Conservation (phyloP, 1,139 yeast genomes). For the Yamadazyma membranifaciens region DNA sequence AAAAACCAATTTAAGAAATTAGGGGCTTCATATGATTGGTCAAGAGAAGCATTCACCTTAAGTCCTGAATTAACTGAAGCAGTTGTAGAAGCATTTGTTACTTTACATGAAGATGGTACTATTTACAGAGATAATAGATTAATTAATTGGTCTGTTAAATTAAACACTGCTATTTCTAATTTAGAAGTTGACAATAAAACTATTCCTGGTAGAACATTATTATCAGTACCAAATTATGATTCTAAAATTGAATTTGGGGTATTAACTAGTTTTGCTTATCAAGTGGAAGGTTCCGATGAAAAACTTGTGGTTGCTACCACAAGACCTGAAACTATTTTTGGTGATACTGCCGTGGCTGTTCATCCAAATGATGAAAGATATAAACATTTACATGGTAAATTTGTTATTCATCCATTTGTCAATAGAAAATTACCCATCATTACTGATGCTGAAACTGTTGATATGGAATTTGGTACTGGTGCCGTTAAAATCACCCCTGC, state of each 20-base stretch:
- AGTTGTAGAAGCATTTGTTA: slow-evolving; percentile 88
- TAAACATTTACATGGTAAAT: slow-evolving; percentile 92
- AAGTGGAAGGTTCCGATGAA: slow-evolving; percentile 85
- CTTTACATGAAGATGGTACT: slow-evolving; percentile 90
- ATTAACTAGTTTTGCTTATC: slow-evolving; percentile 89
- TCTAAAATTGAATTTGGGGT: slow-evolving; percentile 94
- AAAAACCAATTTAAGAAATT: slow-evolving; percentile 79
- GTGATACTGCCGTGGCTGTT: slow-evolving; percentile 97
- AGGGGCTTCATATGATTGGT: slow-evolving; percentile 98
- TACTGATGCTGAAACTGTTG: slow-evolving; percentile 90
- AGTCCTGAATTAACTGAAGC: slow-evolving; percentile 76
- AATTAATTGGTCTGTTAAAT: slow-evolving; percentile 94
- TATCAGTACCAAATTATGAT: slow-evolving; percentile 88
- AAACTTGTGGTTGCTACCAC: slow-evolving; percentile 92
- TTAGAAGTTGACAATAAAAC: slow-evolving; percentile 94
- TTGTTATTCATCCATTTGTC: slow-evolving; percentile 84
- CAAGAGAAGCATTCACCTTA: slow-evolving; percentile 89
- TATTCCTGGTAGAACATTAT: slow-evolving; percentile 73
- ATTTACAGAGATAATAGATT: slow-evolving; percentile 92
- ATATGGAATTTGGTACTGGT: slow-evolving; percentile 99
- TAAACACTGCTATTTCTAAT: slow-evolving; percentile 94
- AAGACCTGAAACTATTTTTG: slow-evolving; percentile 97
- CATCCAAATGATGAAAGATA: slow-evolving; percentile 95
- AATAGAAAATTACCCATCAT: slow-evolving; percentile 85
- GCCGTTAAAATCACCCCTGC: slow-evolving; percentile 99